Conservation (phyloP, 352 stramenopile species). For the Pythium brassicae region DNA sequence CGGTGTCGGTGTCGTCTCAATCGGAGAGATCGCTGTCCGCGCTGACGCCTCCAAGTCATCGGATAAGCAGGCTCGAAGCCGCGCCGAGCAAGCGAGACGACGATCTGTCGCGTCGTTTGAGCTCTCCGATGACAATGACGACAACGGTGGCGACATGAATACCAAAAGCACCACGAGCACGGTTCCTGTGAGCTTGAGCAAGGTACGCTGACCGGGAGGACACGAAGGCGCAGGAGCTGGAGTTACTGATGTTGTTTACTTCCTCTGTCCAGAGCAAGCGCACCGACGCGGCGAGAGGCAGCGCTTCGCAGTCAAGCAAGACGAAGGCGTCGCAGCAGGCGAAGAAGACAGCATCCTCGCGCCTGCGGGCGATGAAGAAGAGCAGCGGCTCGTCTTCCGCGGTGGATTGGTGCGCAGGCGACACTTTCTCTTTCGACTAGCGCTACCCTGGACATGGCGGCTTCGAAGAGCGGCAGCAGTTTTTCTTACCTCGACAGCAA, state of each 20-base stretch:
- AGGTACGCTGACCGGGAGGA: background rate
- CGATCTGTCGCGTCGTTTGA: background rate
- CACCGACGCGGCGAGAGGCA: background rate
- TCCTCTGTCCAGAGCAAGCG: background rate
- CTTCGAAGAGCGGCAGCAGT: background rate
- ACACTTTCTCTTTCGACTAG: slow-evolving; percentile 7
- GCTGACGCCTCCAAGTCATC: background rate
- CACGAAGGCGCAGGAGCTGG: background rate
- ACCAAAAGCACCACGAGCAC: background rate
- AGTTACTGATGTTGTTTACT: background rate
- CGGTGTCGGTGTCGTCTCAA: background rate
- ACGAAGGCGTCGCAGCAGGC: slow-evolving; percentile 2
- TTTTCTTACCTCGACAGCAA: background rate
- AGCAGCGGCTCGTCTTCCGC: slow-evolving; percentile 1
- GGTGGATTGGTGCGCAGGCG: slow-evolving; percentile 4
- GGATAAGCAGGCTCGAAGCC: background rate
- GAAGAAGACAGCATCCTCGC: slow-evolving; percentile 3
- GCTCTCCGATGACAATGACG: background rate
- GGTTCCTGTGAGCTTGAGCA: background rate
- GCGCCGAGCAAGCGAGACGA: background rate
- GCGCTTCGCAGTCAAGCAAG: background rate
- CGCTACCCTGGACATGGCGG: background rate
- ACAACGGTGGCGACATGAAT: background rate
- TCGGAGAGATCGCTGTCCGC: background rate
- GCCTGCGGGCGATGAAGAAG: slow-evolving; percentile 4